Percentiles rank a stretch among this genome's conserved stretches.
phyloP scores from a whole-genome alignment of 306 rosid genomes.

The Biancaea sappan region DNA sequence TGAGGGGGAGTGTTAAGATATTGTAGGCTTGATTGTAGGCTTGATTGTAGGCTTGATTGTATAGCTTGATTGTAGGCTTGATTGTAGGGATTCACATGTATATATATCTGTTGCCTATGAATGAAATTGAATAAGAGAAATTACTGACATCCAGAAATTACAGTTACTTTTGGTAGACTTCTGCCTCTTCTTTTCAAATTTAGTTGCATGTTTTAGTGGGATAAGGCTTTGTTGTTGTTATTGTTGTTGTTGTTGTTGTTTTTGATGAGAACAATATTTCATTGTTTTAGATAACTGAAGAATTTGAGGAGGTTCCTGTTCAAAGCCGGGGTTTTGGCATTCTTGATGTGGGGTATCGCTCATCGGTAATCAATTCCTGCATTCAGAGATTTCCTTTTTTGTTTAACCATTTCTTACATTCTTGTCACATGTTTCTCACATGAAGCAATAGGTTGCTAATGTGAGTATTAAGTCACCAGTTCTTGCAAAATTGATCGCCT shows the following conservation, averaged over 20 bases:
- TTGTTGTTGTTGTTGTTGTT: too few species aligned
- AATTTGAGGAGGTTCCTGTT: constrained; percentile 91
- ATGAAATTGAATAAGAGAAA: too few species aligned
- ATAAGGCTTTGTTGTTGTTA: too few species aligned
- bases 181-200: constrained; percentile 20
- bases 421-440: neutral
- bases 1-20: too few species aligned
- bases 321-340: constrained; percentile 98
- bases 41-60: too few species aligned
- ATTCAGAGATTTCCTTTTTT: constrained; percentile 19
- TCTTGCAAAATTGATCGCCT: constrained; percentile 17
- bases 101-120: too few species aligned
- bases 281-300: constrained; percentile 78
- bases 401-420: constrained; percentile 23
- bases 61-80: too few species aligned
- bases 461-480: constrained; percentile 4
- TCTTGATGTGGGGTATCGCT: constrained; percentile 96
- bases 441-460: neutral
- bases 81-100: too few species aligned
- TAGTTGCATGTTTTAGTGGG: constrained; percentile 30
- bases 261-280: constrained; percentile 32
- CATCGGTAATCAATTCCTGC: constrained; percentile 55
- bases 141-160: too few species aligned
- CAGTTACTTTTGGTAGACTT: too few species aligned
- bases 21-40: too few species aligned